Evolutionary conservation across 139 green algal genomes (phyloP), one percentile per base, ranked within the genome.

Genomic region (Diplosphaera chodatii): DNA sequence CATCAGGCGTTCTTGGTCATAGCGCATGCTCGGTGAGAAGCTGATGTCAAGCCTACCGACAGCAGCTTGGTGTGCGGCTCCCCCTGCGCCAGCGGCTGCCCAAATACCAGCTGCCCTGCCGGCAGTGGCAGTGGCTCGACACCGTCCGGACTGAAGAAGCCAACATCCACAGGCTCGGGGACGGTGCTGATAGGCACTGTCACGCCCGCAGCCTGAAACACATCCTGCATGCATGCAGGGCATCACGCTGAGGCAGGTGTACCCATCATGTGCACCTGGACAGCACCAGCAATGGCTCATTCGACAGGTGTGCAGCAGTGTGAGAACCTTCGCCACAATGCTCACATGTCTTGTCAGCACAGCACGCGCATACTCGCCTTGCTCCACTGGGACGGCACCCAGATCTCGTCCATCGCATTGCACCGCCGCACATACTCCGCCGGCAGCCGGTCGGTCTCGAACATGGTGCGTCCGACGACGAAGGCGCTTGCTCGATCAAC

Each of bases 401-500:
- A 92, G 8, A 92, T 69, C 64, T 89, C 84, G 63, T 86, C 75
- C 79, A 90, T 86, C 10, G 68, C 31, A 40, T 92, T 90, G 74
- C 84, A 83, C 40, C 79, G 76, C 28, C 70, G 69, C n/a, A 71
- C 73, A 31, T 77, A 74, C 21, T 75, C 68, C 3, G 40, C n/a
- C n/a, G 34, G 69, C 2, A 79, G 27, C 4, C 69, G n/a, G 64
- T 89, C 79, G 0, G 83, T 85, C 74, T 90, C 86, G 71, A 87
- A 89, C 86, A 91, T 91, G 68, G 86, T 88, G 0, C 86, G 68
- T 0, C 80, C 84, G 15, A 91, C 74, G 15, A 68, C n/a, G 55
- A 84, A 86, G 1, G 81, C n/a, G n/a, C n/a, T n/a, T n/a, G n/a
- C n/a, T n/a, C 80, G 82, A 21, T 67, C 67, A 34, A 72, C 55